Conservation (phyloP, 352 stramenopile genomes). For the Phytophthora sp. region DNA sequence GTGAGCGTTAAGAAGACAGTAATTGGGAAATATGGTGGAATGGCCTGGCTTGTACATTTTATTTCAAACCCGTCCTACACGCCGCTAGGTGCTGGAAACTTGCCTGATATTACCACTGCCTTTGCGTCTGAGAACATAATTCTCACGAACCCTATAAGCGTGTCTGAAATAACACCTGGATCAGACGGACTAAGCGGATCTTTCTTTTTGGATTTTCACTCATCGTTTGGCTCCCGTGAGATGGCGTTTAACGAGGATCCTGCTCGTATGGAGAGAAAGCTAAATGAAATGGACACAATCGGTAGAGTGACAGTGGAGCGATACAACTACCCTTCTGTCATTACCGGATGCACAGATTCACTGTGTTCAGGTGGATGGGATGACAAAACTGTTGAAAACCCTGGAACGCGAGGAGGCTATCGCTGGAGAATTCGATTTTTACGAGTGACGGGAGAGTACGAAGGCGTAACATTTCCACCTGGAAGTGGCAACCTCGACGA, state of each 20-base stretch:
- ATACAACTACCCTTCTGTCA: conserved; percentile 83
- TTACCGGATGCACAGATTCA: conserved; percentile 54
- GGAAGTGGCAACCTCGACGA: conserved; percentile 79
- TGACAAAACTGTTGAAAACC: conserved; percentile 63
- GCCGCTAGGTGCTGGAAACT: conserved; percentile 92
- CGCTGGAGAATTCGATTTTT: conserved; percentile 80
- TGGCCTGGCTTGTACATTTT: conserved; percentile 95
- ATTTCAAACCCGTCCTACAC: conserved; percentile 91
- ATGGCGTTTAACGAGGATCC: conserved; percentile 91
- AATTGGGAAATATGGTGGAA: conserved; percentile 94
- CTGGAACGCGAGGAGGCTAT: conserved; percentile 82
- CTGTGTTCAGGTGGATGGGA: conserved; percentile 92
- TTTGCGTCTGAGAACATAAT: conserved; percentile 36
- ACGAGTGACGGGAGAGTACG: conserved; percentile 71
- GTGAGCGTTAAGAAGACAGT: conserved; percentile 91
- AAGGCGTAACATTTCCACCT: conserved; percentile 73
- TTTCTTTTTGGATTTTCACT: conserved; percentile 92
- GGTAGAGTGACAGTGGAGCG: conserved; percentile 90
- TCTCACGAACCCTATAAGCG: conserved; percentile 47
- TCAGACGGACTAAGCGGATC: conserved; percentile 88
- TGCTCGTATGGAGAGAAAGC: conserved; percentile 86
- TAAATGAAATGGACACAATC: conserved; percentile 96
- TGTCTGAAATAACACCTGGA: conserved; percentile 90
- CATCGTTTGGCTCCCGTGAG: conserved; percentile 67
- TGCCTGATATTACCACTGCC: conserved; percentile 66